Base-by-base conservation (phyloP, 164 flowering plant species). In the Magnolia kwangsiensis region DNA sequence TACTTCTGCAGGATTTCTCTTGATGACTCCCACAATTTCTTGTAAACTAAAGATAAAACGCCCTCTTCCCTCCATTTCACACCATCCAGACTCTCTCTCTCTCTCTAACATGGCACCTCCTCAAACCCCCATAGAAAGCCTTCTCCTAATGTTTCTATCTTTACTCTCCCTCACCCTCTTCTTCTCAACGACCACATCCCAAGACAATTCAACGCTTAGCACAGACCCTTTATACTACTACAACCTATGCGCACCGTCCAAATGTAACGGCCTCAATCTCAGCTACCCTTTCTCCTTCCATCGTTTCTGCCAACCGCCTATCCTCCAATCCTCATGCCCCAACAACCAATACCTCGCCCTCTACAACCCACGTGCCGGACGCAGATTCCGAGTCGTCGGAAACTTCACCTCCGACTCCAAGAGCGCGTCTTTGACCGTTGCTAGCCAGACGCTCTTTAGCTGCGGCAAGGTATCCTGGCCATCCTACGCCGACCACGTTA, bases 151-250 rank as follows among this genome's bases (percentile, higher is more conserved):
- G 1, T 24, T 24, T 24, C 27, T 24, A 24, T 24, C 1, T 24
- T 24, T 24, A 24, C 27, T 24, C 27, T 24, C 27, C 27, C 27
- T 24, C 27, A 24, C 27, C 1, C 27, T 24, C 27, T 24, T 24
- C 27, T 23, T 21, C 10, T 24, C 27, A 24, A 24, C 27, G 1
- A 24, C 27, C 27, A 24, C 27, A 24, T 24, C 27, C 27, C 27
- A 24, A 24, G 27, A 24, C 27, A 24, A 24, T 24, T 24, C 27
- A 24, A 24, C 27, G 27, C 27, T 24, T 13, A 68, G 71, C 71
- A 68, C 71, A 31, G 71, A 68, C n/a, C 71, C 71, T 68, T 68
- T 49, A n/a, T 24, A 68, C 71, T 68, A 68, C 71, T 68, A 68
- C 71, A 68, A 68, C 71, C 71, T 68, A 9, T 68, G 71, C 45